Conservation (phyloP, 202 grass and related monocot genomes). For the Eragrostis tef region DNA sequence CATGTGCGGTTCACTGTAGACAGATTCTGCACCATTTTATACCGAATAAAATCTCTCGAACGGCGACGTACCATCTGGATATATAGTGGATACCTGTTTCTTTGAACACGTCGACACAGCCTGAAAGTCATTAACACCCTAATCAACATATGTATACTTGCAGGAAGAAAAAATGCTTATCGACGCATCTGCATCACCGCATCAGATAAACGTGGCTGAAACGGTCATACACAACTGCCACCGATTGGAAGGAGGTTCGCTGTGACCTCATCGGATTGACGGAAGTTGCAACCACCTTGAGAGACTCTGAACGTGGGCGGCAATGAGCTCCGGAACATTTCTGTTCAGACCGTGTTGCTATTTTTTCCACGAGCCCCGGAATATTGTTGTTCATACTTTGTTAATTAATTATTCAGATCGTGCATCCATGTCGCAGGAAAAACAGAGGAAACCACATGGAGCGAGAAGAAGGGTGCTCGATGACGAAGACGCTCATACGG, state of each 20-base stretch:
- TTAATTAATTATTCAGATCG: too few species aligned
- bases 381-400: too few species aligned
- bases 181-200: background rate
- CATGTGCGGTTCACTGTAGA: too few species aligned
- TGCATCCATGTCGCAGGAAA: too few species aligned
- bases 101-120: background rate
- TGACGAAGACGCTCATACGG: too few species aligned
- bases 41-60: background rate
- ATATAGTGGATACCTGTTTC: background rate
- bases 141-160: background rate
- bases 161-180: too few species aligned
- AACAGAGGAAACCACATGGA: too few species aligned
- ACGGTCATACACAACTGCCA: too few species aligned
- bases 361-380: background rate
- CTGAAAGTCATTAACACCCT: background rate
- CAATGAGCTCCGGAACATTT: background rate
- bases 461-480: too few species aligned
- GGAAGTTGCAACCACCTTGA: slow-evolving; percentile 18
- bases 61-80: background rate
- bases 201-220: slow-evolving; percentile 4
- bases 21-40: background rate
- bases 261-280: background rate
- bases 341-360: too few species aligned
- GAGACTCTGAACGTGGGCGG: background rate
- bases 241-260: background rate